phyloP scores from a whole-genome alignment of 495 filamentous ascomycete species.

The Penicillium chermesinum region DNA sequence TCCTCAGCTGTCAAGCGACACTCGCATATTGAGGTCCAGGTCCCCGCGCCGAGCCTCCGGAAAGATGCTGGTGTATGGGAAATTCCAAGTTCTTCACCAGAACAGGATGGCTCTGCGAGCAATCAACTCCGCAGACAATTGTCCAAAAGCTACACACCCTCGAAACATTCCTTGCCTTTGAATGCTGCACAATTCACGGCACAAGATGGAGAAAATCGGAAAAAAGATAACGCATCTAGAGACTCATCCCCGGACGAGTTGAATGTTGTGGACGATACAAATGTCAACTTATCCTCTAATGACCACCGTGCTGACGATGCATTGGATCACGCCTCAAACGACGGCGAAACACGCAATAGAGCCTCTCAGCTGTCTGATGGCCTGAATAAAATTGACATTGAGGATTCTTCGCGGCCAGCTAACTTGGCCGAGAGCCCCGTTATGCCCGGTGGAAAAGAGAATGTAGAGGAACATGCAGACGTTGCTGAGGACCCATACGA shows the following conservation, averaged over 20 bases:
- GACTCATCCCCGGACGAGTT: constrained; percentile 31
- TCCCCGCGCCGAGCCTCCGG: neutral
- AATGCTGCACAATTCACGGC: neutral
- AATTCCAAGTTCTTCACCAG: constrained; percentile 15
- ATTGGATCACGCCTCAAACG: neutral
- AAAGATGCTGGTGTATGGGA: constrained; percentile 19
- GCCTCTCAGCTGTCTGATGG: no score
- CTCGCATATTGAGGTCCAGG: neutral
- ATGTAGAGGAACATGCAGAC: neutral
- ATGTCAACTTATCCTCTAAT: neutral
- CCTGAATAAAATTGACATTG: no score
- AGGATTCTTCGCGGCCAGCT: no score
- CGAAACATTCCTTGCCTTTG: neutral
- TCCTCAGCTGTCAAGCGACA: constrained; percentile 3
- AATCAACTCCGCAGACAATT: constrained; percentile 10
- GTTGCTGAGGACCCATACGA: constrained; percentile 7
- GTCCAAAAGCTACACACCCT: constrained; percentile 4
- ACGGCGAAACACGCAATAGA: no score
- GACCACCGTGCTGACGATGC: neutral
- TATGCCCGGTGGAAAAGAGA: neutral
- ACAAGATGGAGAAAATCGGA: neutral
- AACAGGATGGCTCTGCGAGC: neutral
- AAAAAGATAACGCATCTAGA: constrained; percentile 2
- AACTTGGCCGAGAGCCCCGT: no score
- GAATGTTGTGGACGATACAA: constrained; percentile 14